Base-by-base conservation (phyloP, 1,284 basidiomycete species). In the Trichosporon sp. region DNA sequence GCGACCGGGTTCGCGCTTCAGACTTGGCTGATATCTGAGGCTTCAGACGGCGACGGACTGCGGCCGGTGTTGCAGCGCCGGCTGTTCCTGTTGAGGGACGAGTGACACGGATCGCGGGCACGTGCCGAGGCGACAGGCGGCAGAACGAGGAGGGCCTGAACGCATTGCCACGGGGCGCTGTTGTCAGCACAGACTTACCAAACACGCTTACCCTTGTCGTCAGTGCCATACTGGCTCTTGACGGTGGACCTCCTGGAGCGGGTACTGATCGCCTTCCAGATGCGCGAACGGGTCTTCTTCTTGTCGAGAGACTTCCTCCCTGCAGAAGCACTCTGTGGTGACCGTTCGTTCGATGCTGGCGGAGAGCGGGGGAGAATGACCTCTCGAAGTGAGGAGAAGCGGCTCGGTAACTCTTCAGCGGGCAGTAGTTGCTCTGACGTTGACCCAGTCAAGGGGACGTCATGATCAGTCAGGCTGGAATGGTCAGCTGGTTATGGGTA, bases 351-450 rank as follows among this genome's bases (percentile, higher is more conserved):
- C 11, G 35, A 37, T 2, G 16, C 59, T 16, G 5, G 59, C 11
- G 59, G 16, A n/a, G 31, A 35, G 59, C 31, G 59, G n/a, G 31
- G 59, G 14, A 16, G 32, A n/a, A 35, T 21, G 14, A 26, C 54
- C 1, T 63, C 14, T 37, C 59, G 59, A 10, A 63, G 59, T 5
- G 59, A 63, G 7, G 59, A 63, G 59, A 63, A 63, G 31, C 59
- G 59, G 21, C 19, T 63, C n/a, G 59, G 59, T 63, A 63, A 37
- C 59, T 63, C 59, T 35, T 63, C 32, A 63, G 32, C 59, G 32
- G 32, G 7, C 16, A 63, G 16, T 7, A 32, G 59, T 8, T 12
- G 59, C 6, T 35, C 32, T 63, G 59, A 63, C 59, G 59, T 63
- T 63, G 59, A n/a, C 31, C 59, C 59, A 63, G 31, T 35, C 14